Conservation (phyloP, 78 protist species). For the Dictyostelium intermedium region DNA sequence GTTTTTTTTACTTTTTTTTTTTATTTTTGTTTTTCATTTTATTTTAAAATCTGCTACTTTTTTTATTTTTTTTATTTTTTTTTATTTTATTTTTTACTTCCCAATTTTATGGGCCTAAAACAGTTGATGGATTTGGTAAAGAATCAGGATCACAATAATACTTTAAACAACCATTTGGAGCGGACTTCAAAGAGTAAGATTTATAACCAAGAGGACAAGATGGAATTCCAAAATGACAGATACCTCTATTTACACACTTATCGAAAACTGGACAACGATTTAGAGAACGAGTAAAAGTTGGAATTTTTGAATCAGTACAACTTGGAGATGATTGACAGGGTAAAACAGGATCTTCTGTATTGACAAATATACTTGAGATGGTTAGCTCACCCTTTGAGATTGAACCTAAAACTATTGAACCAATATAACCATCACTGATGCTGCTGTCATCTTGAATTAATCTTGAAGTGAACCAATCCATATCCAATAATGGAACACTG, state of each 20-base stretch:
- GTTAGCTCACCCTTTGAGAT: neutral
- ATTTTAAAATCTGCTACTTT: too few relatives aligned
- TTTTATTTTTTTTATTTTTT: too few relatives aligned
- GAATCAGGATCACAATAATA: constrained; percentile 18
- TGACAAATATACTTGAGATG: neutral
- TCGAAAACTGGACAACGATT: neutral
- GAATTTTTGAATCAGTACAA: neutral
- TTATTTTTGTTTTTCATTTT: too few relatives aligned
- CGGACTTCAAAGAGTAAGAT: neutral
- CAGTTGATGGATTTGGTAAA: neutral
- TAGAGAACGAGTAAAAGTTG: neutral
- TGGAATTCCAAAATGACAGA: neutral
- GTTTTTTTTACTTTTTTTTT: too few relatives aligned
- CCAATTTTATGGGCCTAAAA: neutral
- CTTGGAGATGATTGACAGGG: neutral
- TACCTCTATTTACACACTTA: neutral
- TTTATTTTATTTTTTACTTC: too few relatives aligned
- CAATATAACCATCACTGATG: neutral
- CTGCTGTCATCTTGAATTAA: too few relatives aligned
- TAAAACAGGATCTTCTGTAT: neutral
- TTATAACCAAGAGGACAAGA: constrained; percentile 1
- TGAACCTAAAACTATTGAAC: neutral
- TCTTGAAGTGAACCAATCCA: neutral
- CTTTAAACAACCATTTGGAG: neutral
- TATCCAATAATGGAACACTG: neutral